phyloP scores from a whole-genome alignment of 2,329 filamentous ascomycete genomes.

The Colletotrichum godetiae region DNA sequence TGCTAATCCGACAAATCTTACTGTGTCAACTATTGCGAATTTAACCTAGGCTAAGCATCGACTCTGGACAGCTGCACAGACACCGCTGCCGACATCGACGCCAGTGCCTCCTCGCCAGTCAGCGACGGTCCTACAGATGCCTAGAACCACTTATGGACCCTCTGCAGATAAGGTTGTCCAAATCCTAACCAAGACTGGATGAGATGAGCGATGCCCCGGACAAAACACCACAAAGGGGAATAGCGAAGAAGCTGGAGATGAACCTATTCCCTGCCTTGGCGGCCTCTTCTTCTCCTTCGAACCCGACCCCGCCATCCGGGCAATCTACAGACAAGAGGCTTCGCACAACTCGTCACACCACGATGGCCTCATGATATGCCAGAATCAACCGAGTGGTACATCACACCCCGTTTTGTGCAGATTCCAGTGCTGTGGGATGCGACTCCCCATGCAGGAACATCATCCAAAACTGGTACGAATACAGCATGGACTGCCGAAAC shows the following conservation, averaged over 20 bases:
- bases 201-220: constrained; percentile 11
- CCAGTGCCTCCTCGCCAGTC: neutral
- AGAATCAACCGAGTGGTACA: constrained; percentile 11
- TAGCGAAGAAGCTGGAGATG: neutral
- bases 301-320: neutral
- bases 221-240: constrained; percentile 2
- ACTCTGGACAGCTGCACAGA: neutral
- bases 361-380: constrained; percentile 23
- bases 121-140: neutral
- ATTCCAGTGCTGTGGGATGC: neutral
- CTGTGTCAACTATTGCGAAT: neutral
- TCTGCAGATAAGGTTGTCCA: constrained; percentile 28
- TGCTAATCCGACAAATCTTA: neutral
- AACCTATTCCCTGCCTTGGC: neutral
- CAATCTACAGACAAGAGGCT: neutral
- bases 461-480: neutral
- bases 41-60: neutral
- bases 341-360: constrained; percentile 8
- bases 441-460: constrained; percentile 24
- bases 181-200: constrained; percentile 20
- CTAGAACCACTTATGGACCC: neutral
- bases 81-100: neutral
- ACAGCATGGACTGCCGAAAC: constrained; percentile 17
- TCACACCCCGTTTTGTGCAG: neutral
- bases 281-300: neutral